A percentile compares a stretch with the other conserved stretches of the same genome.
phyloP scores from a whole-genome alignment of 164 flowering plant genomes.

The Nelumbo lutea region DNA sequence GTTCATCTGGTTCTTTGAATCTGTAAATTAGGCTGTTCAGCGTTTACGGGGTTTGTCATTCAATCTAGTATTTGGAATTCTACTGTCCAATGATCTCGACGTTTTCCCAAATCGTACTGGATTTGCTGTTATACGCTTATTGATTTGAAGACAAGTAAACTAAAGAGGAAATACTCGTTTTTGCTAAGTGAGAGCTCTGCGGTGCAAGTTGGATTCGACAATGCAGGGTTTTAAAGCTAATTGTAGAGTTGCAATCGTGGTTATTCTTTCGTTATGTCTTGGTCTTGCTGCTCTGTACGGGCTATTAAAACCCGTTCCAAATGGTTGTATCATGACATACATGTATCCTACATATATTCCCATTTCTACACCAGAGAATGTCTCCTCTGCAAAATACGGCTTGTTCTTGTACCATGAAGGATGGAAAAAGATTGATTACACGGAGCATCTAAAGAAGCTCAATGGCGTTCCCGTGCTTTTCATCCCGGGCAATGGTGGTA shows the following conservation, averaged over 20 bases:
- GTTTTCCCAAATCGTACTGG: neutral
- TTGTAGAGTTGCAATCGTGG: constrained; percentile 35
- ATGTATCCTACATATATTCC: constrained; percentile 97
- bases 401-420: constrained; percentile 95
- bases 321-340: constrained; percentile 92
- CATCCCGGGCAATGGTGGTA: constrained; percentile 97
- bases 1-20: neutral
- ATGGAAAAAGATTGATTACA: constrained; percentile 87
- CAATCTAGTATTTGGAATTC: neutral
- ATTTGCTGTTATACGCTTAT: neutral
- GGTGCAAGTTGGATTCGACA: constrained; percentile 9
- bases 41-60: neutral
- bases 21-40: neutral
- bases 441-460: constrained; percentile 69
- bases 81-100: neutral
- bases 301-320: constrained; percentile 58
- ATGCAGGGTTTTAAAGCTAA: constrained; percentile 53
- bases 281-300: constrained; percentile 51
- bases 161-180: too few species aligned
- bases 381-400: constrained; percentile 57
- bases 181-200: neutral
- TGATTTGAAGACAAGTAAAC: neutral
- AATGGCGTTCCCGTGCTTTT: constrained; percentile 90
- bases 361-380: constrained; percentile 39
- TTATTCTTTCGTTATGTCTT: constrained; percentile 37